Evolutionary conservation across 2,329 filamentous ascomycete species (phyloP), one percentile per base, ranked within the genome.

Genomic region (Fusarium nanum): DNA sequence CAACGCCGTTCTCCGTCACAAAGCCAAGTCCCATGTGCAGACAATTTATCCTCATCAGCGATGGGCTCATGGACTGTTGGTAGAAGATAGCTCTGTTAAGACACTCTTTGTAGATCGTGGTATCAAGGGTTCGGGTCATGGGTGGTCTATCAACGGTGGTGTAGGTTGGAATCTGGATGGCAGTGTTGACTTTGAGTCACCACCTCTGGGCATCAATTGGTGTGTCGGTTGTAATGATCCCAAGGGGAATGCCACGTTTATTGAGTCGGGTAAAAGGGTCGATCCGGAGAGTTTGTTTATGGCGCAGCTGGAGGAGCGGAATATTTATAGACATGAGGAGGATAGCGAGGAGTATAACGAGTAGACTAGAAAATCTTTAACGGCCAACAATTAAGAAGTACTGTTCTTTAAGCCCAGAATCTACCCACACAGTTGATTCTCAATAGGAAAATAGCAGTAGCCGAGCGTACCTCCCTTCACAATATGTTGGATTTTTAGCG

Each of bases 111-210:
- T 63, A 11, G 65, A 75, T 8, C 55, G 73, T 0, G 56, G 42
- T 1, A 67, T 22, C 2, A 61, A 60, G 1, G 71, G 73, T 1
- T 55, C 72, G 3, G 73, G 73, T 1, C 73, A 75, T 2, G 73
- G 73, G 1, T 75, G 73, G 73, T 34, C 66, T 7, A 75, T 75
- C 10, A 75, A 75, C 14, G 73, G 42, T 1, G 73, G 73, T 0
- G 73, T 74, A 11, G 73, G 62, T 0, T 74, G 72, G 70, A 74
- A 75, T 18, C 47, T 71, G 1, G 27, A 58, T 1, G 71, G 55
- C 3, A 18, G 45, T 3, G 48, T 47, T 4, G 45, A 49, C 1
- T 41, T 75, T 11, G 49, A 75, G 37, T 72, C 68, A 0, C 68
- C 73, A 0, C 72, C 73, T 2, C 67, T 74, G 1, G 73, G 72